Evolutionary conservation across 2,329 filamentous ascomycete genomes (phyloP).

Genomic region (Penicillium fuscoglaucum): DNA sequence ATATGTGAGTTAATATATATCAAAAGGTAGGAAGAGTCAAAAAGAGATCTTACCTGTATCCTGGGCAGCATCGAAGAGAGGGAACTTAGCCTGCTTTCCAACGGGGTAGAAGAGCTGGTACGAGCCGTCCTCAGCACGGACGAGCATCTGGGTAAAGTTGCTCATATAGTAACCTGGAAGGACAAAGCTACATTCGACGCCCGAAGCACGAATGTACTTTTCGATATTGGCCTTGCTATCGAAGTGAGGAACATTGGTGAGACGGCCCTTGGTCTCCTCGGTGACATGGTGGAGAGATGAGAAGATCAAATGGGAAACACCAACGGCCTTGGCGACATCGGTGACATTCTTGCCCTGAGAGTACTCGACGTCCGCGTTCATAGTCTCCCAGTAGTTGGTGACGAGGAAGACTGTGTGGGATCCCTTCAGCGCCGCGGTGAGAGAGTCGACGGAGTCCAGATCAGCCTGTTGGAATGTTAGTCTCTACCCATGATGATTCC

Average conservation of each 20-base stretch:
- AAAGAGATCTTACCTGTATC: conserved; percentile 51
- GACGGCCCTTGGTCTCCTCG: conserved; percentile 1
- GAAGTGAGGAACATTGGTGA: neutral
- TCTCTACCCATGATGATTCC: neutral
- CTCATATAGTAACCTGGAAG: conserved; percentile 3
- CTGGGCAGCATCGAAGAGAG: conserved; percentile 13
- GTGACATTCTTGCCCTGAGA: conserved; percentile 14
- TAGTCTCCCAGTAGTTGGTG: conserved; percentile 17
- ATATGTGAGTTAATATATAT: neutral
- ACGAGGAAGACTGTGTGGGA: conserved; percentile 17
- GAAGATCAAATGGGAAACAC: conserved; percentile 15
- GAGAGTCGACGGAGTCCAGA: conserved; percentile 5
- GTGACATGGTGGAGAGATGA: conserved; percentile 10
- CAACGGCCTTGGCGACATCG: conserved; percentile 12
- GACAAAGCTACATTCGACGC: neutral
- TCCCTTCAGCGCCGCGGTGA: conserved; percentile 8
- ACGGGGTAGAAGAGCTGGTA: conserved; percentile 11
- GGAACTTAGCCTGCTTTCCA: conserved; percentile 7
- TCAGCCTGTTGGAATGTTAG: neutral
- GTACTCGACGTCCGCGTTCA: conserved; percentile 9
- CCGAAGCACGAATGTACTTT: neutral
- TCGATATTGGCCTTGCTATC: conserved; percentile 2
- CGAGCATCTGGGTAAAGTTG: conserved; percentile 10
- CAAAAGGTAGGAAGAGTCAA: conserved; percentile 13
- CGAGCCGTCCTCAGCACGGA: conserved; percentile 8